Conservation (phyloP, 345 rosid genomes). For the Sisymbrium altissimum region DNA sequence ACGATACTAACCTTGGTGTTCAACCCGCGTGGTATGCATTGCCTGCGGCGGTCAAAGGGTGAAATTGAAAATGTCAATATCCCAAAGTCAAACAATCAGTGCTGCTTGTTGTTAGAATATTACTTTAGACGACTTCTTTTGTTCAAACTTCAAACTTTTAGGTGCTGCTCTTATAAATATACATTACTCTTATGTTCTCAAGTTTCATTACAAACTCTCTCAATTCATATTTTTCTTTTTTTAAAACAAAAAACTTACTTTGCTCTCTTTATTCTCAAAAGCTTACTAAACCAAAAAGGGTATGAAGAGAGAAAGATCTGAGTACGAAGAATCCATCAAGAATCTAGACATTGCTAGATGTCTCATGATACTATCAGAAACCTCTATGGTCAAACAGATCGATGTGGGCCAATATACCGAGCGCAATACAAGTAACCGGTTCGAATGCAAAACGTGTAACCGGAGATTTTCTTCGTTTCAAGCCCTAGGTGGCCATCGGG, state of each 20-base stretch:
- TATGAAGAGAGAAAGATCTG: constrained; percentile 51
- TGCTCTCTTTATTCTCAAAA: constrained; percentile 6
- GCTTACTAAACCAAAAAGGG: not conserved
- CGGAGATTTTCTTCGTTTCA: constrained; percentile 64
- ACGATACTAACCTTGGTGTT: constrained; percentile 9
- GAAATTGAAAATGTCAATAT: constrained; percentile 19
- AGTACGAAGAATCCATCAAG: constrained; percentile 33
- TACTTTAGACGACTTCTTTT: constrained; percentile 29
- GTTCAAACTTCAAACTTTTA: constrained; percentile 20
- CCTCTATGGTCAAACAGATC: constrained; percentile 24
- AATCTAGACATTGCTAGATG: constrained; percentile 46
- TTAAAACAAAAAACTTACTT: not conserved
- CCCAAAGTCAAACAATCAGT: constrained; percentile 29
- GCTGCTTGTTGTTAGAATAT: constrained; percentile 21
- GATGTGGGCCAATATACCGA: constrained; percentile 4
- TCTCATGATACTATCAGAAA: constrained; percentile 45
- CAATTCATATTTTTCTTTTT: not conserved
- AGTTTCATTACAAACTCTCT: constrained; percentile 22
- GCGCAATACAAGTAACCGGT: constrained; percentile 18
- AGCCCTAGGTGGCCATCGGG: constrained; percentile 76
- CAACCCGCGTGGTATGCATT: not conserved
- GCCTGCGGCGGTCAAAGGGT: constrained; percentile 10
- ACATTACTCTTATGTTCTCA: constrained; percentile 4
- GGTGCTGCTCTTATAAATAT: not conserved
- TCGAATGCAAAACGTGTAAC: constrained; percentile 71